Evolutionary conservation across 169 alveolate genomes (phyloP), one percentile per base, ranked within the genome.

Genomic region (Plasmodium sp.): DNA sequence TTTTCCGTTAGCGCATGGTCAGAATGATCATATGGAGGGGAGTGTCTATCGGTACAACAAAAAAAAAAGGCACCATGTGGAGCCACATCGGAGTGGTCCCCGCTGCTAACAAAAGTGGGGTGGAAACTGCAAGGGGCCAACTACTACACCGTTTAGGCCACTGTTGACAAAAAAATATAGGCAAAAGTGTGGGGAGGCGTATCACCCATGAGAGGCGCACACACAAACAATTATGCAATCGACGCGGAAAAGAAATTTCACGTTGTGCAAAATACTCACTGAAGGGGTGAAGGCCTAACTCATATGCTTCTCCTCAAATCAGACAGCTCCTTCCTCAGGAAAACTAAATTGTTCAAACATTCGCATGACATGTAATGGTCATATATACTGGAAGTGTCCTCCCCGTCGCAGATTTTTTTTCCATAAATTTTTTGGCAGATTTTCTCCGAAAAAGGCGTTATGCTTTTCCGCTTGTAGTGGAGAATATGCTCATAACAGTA

Each of bases 281-380:
- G 10, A 41, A 7, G 5, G 77, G n/a, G 43, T 67, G 77, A 51
- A 51, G 77, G n/a, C n/a, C 77, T 22, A 77, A 86, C 10, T 86
- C 67, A 86, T 77, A 86, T 77, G 34, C 73, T 86, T 43, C 83
- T 92, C 51, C 95, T 67, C 67, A 92, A 33, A 45, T 22, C 31
- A 31, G 67, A 22, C 33, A 92, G 56, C 62, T 79, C 82, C 75
- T 82, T 92, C 34, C 75, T 51, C 58, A 92, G 74, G 77, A 92
- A 92, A 48, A 92, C 75, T 39, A 92, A 33, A 41, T 48, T 81
- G 48, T 56, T 41, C 51, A 92, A 82, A 72, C 95, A 92, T 79
- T 92, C 80, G 41, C 95, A 92, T 12, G 92, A 56, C 81, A 92
- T 71, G 73, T 48, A 92, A 82, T 92, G 95, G 41, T 92, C 95